phyloP scores from a whole-genome alignment of 2,329 filamentous ascomycete species.

The Rhynchosporium graminicola region DNA sequence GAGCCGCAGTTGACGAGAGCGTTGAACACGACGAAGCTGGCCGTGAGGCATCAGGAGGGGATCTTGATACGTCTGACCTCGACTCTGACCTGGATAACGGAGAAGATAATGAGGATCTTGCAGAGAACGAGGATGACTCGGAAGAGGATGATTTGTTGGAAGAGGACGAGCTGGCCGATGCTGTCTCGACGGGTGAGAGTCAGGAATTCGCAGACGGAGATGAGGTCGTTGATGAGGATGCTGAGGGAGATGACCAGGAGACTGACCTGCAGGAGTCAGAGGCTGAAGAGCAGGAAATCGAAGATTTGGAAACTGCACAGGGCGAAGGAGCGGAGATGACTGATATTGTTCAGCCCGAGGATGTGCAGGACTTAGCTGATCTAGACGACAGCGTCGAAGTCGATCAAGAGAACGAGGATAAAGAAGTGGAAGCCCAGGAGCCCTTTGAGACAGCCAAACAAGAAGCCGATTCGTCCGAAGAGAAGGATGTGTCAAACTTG shows the following conservation, averaged over 20 bases:
- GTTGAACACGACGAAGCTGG: constrained; percentile 38
- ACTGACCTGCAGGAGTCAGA: not conserved
- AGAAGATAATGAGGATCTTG: constrained; percentile 12
- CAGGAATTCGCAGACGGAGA: constrained; percentile 6
- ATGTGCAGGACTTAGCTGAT: not conserved
- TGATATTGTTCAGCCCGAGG: not conserved
- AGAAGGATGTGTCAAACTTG: not conserved
- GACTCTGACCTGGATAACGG: constrained; percentile 10
- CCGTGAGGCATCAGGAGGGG: constrained; percentile 23
- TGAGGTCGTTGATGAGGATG: constrained; percentile 14
- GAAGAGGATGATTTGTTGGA: not conserved
- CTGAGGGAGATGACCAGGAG: constrained; percentile 6
- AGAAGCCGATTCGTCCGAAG: not conserved
- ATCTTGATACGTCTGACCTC: constrained; percentile 9
- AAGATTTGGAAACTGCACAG: too few species aligned
- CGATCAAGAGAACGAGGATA: not conserved
- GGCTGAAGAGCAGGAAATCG: not conserved
- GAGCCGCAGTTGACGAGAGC: constrained; percentile 39
- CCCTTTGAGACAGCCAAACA: not conserved
- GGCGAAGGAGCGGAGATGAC: not conserved
- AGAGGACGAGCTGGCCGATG: not conserved
- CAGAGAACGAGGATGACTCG: constrained; percentile 26
- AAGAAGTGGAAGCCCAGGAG: not conserved
- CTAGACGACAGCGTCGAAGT: not conserved
- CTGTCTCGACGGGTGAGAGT: not conserved